phyloP scores from a whole-genome alignment of 306 rosid genomes.

The Prunus persica region Prunus_persica_NCBIv2 NC_034016.1:315001-315500 shows the following conservation, averaged over 20 bases:
- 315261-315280: slow-evolving; percentile 40
- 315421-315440: slow-evolving; percentile 74
- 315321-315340: slow-evolving; percentile 52
- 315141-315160: slow-evolving; percentile 12
- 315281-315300: slow-evolving; percentile 78
- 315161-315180: slow-evolving; percentile 8
- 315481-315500: slow-evolving; percentile 62
- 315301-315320: slow-evolving; percentile 60
- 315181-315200: not conserved
- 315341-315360: slow-evolving; percentile 63
- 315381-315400: slow-evolving; percentile 54
- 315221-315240: slow-evolving; percentile 1
- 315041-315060: not conserved
- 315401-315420: slow-evolving; percentile 46
- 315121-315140: not conserved
- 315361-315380: slow-evolving; percentile 85
- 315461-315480: slow-evolving; percentile 67
- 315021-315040: not conserved
- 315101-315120: not conserved
- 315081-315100: too few species aligned
- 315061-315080: not conserved
- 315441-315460: slow-evolving; percentile 81
- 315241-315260: not conserved
- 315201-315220: not conserved
- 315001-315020: not conserved